A percentile compares a stretch with the other conserved stretches of the same genome.
Evolutionary conservation across 306 rosid species (phyloP).

Genomic region (Cucurbita maxima): DNA sequence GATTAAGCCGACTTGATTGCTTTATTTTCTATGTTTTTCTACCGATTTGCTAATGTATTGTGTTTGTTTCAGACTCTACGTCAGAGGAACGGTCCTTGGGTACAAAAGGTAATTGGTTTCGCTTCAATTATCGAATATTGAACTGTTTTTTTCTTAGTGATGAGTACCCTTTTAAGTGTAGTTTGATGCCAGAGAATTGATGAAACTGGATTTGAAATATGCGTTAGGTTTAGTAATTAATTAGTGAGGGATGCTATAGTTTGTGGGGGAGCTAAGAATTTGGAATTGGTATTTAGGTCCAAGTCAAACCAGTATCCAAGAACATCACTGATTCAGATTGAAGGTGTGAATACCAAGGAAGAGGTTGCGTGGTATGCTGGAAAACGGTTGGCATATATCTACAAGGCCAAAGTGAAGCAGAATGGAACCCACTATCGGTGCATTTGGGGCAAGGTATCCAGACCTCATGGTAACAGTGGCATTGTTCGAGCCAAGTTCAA

Average conservation of each 20-base stretch:
- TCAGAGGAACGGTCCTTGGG: conserved; percentile 70
- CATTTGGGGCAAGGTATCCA: conserved; percentile 68
- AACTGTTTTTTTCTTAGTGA: background rate
- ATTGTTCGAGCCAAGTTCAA: conserved; percentile 68
- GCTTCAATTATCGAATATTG: background rate
- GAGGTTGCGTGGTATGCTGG: conserved; percentile 74
- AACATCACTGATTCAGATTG: conserved; percentile 58
- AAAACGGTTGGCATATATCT: conserved; percentile 62
- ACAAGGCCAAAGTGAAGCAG: conserved; percentile 68
- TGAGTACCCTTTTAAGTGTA: background rate
- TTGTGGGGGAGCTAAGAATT: background rate
- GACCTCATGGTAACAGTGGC: conserved; percentile 85
- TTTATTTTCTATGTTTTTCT: background rate
- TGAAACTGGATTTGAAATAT: background rate
- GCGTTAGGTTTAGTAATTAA: background rate
- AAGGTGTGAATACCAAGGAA: conserved; percentile 67
- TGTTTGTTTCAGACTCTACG: conserved; percentile 34
- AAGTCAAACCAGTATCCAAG: conserved; percentile 73
- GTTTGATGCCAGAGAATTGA: background rate
- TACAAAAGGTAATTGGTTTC: conserved; percentile 51
- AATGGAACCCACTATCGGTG: conserved; percentile 68
- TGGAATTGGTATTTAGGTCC: conserved; percentile 20
- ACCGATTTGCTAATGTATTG: background rate
- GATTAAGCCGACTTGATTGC: background rate
- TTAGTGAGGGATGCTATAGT: background rate